Conservation (phyloP, 257 asterid genomes). For the Anisodus acutangulus region DNA sequence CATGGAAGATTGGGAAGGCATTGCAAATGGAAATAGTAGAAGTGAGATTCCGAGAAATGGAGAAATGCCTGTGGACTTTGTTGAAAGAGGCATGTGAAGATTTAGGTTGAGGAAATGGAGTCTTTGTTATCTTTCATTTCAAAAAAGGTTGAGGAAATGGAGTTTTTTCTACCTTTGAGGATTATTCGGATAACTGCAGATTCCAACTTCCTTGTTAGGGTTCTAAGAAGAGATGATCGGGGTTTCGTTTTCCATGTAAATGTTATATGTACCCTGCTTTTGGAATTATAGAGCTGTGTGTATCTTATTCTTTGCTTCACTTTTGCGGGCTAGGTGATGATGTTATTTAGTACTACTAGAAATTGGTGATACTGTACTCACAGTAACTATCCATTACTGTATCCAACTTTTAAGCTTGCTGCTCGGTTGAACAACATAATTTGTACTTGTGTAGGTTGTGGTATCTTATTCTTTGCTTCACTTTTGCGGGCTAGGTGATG, state of each 20-base stretch:
- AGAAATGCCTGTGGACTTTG: constrained; percentile 8
- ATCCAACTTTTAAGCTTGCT: constrained; percentile 12
- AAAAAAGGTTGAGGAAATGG: not conserved
- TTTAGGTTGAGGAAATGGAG: constrained; percentile 7
- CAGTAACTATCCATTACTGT: not conserved
- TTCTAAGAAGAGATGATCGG: not conserved
- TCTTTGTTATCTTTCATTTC: not conserved
- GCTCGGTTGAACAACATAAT: not conserved
- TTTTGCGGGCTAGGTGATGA: not conserved
- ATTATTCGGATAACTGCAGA: not conserved
- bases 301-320: not conserved
- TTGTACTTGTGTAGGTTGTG: constrained; percentile 16
- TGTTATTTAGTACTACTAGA: not conserved
- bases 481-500: not conserved
- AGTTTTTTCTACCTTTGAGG: constrained; percentile 14
- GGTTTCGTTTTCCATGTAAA: constrained; percentile 6
- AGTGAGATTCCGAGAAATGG: constrained; percentile 7
- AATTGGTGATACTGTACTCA: not conserved
- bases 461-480: not conserved
- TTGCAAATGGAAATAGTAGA: not conserved
- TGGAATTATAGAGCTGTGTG: not conserved
- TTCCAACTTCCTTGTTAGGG: not conserved
- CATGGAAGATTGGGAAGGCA: constrained; percentile 18
- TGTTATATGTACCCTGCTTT: not conserved
- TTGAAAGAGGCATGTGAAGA: not conserved